Evolutionary conservation across 169 alveolate genomes (phyloP).

Genomic region (Amoebophrya sp.): DNA sequence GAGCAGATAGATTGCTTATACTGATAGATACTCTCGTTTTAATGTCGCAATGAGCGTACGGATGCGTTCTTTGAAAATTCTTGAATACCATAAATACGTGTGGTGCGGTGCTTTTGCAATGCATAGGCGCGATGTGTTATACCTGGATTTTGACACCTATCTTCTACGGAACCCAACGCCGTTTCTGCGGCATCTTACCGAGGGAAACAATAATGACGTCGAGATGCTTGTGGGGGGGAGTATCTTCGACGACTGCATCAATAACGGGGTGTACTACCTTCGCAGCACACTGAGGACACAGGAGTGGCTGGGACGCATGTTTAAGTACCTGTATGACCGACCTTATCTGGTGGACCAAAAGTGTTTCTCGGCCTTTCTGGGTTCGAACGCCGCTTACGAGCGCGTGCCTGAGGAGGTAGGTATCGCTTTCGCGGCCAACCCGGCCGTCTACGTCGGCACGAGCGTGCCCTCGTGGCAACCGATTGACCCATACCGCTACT

Average conservation of each 20-base stretch:
- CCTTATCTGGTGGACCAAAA: not conserved
- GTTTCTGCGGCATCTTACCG: not conserved
- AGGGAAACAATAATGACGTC: not conserved
- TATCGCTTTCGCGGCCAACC: not conserved
- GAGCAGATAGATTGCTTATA: too few relatives aligned
- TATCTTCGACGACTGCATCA: not conserved
- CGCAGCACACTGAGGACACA: not conserved
- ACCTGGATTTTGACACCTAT: not conserved
- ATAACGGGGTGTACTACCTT: not conserved
- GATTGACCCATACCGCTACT: not conserved
- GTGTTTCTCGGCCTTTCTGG: not conserved
- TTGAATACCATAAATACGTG: too few relatives aligned
- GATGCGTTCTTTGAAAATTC: too few relatives aligned
- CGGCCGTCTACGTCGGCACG: not conserved
- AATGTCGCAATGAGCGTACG: too few relatives aligned
- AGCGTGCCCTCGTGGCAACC: not conserved
- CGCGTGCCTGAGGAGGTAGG: not conserved
- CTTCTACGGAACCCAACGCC: not conserved
- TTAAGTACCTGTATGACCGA: not conserved
- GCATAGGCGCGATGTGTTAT: too few relatives aligned
- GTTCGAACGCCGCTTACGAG: not conserved
- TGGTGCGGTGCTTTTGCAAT: too few relatives aligned
- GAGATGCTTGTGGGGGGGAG: not conserved
- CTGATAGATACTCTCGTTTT: too few relatives aligned
- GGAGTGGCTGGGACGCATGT: not conserved